Conservation (phyloP, 164 flowering plant genomes). For the Tetracentron sinense region DNA sequence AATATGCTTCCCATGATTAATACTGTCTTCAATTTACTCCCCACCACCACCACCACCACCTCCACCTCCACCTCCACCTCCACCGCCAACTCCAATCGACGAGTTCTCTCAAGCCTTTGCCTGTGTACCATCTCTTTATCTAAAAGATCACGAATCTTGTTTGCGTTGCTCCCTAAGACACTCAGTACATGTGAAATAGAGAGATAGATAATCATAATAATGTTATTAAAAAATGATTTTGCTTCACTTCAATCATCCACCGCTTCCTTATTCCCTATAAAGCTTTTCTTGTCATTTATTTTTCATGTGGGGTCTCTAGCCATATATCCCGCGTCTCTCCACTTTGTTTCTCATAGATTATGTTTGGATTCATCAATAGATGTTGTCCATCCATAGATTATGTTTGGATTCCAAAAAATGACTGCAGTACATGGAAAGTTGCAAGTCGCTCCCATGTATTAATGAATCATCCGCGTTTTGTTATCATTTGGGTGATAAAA, state of each 20-base stretch:
- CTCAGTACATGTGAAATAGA: constrained; percentile 11
- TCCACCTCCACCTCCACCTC: constrained; percentile 32
- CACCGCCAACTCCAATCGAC: constrained; percentile 30
- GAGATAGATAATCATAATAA: constrained; percentile 1
- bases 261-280: constrained; percentile 32
- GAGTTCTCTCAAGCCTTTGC: constrained; percentile 31
- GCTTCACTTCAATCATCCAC: constrained; percentile 26
- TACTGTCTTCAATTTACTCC: constrained; percentile 6
- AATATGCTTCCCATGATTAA: constrained; percentile 50
- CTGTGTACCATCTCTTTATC: constrained; percentile 7
- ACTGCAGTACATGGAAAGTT: constrained; percentile 11
- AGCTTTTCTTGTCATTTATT: constrained; percentile 24
- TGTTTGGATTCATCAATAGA: constrained; percentile 17
- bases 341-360: constrained; percentile 25
- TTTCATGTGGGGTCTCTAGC: constrained; percentile 23
- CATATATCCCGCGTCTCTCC: constrained; percentile 25
- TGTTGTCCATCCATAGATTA: constrained; percentile 13
- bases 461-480: not conserved
- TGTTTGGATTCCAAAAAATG: constrained; percentile 19
- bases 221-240: constrained; percentile 16
- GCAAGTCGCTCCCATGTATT: not conserved
- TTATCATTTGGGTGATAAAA: constrained; percentile 10
- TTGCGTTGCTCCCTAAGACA: not conserved
- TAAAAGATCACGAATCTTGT: not conserved
- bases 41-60: constrained; percentile 11